These are phyloP conservation scores for Allium fistulosum DNA, from an alignment of 106 monocot genomes.

Conservation along the genomic window DNA sequence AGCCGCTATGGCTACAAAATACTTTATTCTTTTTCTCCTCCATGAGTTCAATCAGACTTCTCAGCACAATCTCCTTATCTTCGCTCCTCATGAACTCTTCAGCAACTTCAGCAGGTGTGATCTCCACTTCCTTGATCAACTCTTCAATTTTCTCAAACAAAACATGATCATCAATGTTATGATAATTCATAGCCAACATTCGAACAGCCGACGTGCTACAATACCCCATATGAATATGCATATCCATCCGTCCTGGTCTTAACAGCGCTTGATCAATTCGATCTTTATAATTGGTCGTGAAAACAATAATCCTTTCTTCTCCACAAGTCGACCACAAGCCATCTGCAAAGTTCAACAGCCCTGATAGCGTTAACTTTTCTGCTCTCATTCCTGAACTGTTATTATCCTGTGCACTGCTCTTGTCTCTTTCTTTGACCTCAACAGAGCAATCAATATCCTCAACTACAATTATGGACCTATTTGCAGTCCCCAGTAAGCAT, in stretches of 20 bases:
- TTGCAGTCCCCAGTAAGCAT: too few species aligned
- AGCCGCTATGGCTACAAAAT: too few species aligned
- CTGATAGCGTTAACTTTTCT: not conserved
- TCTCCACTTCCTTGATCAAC: constrained; percentile 17
- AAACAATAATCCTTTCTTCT: constrained; percentile 4
- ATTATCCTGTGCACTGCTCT: too few species aligned
- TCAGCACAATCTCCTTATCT: constrained; percentile 14
- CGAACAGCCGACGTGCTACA: constrained; percentile 8
- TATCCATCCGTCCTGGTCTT: constrained; percentile 27
- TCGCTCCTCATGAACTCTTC: constrained; percentile 26
- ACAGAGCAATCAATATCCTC: too few species aligned
- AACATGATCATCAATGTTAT: constrained; percentile 13
- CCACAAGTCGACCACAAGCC: constrained; percentile 6
- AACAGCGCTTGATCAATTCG: constrained; percentile 4
- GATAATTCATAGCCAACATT: constrained; percentile 20
- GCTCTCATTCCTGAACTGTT: too few species aligned
- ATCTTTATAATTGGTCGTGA: constrained; percentile 2
- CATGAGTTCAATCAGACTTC: constrained; percentile 1
- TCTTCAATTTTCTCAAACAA: constrained; percentile 15
- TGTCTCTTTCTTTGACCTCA: too few species aligned
- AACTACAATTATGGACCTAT: too few species aligned
- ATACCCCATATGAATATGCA: constrained; percentile 25
- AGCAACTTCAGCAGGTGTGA: constrained; percentile 23
- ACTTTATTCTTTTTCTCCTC: not conserved
- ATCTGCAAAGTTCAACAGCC: constrained; percentile 9